Conservation (phyloP, 2,329 filamentous ascomycete species). For the Leptographium wingfieldii region DNA sequence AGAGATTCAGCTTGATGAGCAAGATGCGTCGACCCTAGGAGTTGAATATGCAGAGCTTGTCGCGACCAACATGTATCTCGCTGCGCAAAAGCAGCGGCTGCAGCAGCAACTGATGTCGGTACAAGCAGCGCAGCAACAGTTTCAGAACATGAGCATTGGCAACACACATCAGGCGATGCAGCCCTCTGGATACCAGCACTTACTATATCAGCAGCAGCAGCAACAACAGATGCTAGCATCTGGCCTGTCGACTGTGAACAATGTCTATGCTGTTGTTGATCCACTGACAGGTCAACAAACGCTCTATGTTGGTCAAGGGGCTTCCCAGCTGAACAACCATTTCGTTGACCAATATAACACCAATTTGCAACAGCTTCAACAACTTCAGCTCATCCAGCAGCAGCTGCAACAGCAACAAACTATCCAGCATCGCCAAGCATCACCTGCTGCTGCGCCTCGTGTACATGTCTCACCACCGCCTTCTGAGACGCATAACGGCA, state of each 20-base stretch:
- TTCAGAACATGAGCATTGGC: conserved; percentile 65
- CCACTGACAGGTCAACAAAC: conserved; percentile 73
- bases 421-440: conserved; percentile 30
- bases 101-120: conserved; percentile 85
- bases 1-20: conserved; percentile 59
- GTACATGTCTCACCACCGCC: conserved; percentile 75
- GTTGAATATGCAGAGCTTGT: conserved; percentile 81
- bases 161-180: conserved; percentile 32
- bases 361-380: conserved; percentile 21
- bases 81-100: conserved; percentile 86
- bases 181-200: conserved; percentile 48
- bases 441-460: conserved; percentile 50
- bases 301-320: conserved; percentile 62
- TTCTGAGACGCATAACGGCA: conserved; percentile 38
- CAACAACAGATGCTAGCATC: conserved; percentile 45
- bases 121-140: conserved; percentile 71
- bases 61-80: conserved; percentile 82
- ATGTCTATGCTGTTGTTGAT: conserved; percentile 74
- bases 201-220: conserved; percentile 33
- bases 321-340: conserved; percentile 27
- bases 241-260: conserved; percentile 52
- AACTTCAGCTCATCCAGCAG: conserved; percentile 22
- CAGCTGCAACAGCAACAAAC: conserved; percentile 27
- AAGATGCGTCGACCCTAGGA: conserved; percentile 64
- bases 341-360: conserved; percentile 31